Percentiles rank a stretch among this genome's conserved stretches.
phyloP scores from a whole-genome alignment of 1,284 basidiomycete species.

The Rhodotorula sp. region DNA sequence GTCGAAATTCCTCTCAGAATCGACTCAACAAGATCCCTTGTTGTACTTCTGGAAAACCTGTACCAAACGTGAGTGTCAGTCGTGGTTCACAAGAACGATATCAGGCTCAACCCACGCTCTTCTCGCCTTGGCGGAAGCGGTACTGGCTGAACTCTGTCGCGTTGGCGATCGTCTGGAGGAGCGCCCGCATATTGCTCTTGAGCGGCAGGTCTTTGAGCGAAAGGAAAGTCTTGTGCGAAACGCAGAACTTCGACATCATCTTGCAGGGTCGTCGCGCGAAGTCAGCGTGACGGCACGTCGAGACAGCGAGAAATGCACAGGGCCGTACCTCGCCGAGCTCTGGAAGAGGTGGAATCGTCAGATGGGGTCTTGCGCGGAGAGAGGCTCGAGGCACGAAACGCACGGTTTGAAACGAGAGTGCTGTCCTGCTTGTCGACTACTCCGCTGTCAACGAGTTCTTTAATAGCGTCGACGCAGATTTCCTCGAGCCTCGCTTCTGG shows the following conservation, averaged over 20 bases:
- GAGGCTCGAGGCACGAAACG: neutral
- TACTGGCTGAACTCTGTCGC: slow-evolving; percentile 49
- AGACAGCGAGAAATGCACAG: no score
- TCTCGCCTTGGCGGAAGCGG: slow-evolving; percentile 50
- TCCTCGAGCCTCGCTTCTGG: slow-evolving; percentile 43
- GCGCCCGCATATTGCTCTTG: slow-evolving; percentile 32
- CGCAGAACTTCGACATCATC: slow-evolving; percentile 42
- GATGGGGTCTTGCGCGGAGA: neutral
- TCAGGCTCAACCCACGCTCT: slow-evolving; percentile 21
- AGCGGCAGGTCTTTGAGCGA: slow-evolving; percentile 31
- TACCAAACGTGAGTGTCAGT: neutral
- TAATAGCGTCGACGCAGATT: slow-evolving; percentile 38
- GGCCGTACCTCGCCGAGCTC: slow-evolving; percentile 31
- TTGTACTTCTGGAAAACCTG: slow-evolving; percentile 29
- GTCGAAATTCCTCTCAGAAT: neutral
- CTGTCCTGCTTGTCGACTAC: slow-evolving; percentile 30
- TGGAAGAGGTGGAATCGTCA: neutral
- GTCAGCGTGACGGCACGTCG: neutral
- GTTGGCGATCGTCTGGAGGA: slow-evolving; percentile 43
- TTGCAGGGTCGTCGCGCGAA: neutral
- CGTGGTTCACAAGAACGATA: no score
- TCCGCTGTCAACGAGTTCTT: slow-evolving; percentile 38
- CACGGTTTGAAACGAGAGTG: slow-evolving; percentile 21
- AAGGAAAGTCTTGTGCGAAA: slow-evolving; percentile 41
- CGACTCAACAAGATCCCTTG: slow-evolving; percentile 3